These are phyloP conservation scores for Trypanosoma melophagium DNA, from an alignment of 208 protist species.

Conservation along the genomic window DNA sequence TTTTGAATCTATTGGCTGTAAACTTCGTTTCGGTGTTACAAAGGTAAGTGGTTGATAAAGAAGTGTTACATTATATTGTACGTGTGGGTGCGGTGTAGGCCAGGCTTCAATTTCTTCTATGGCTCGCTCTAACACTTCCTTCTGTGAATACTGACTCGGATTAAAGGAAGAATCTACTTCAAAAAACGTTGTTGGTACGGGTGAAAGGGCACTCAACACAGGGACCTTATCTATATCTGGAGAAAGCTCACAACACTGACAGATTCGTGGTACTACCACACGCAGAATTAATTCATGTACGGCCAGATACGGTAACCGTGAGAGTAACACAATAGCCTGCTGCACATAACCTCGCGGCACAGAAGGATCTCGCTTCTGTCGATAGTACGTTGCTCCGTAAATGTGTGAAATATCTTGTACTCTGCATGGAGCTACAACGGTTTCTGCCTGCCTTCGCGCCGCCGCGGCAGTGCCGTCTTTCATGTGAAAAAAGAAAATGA, in stretches of 20 bases:
- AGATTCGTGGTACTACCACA: constrained; percentile 72
- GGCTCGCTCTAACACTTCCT: constrained; percentile 63
- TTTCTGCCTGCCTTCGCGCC: constrained; percentile 11
- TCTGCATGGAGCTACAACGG: constrained; percentile 15
- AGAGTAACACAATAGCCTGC: constrained; percentile 83
- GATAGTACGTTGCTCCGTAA: constrained; percentile 79
- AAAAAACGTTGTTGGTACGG: constrained; percentile 57
- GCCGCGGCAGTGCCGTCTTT: constrained; percentile 46
- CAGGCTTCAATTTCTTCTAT: constrained; percentile 66
- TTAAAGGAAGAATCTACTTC: constrained; percentile 67
- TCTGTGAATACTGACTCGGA: constrained; percentile 63
- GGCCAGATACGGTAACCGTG: constrained; percentile 65
- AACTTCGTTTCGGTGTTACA: constrained; percentile 55
- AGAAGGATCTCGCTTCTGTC: constrained; percentile 74
- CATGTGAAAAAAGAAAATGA: constrained; percentile 85
- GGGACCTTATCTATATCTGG: constrained; percentile 65
- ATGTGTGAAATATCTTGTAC: constrained; percentile 38
- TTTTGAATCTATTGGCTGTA: constrained; percentile 20
- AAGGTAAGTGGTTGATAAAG: constrained; percentile 73
- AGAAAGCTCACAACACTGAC: constrained; percentile 80
- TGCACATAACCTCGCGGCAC: constrained; percentile 86
- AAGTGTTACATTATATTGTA: constrained; percentile 70
- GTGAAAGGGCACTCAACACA: constrained; percentile 65
- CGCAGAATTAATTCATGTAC: constrained; percentile 84
- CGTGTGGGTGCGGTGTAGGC: constrained; percentile 77